These are phyloP conservation scores for Abrus pulchellus DNA, from an alignment of 306 rosid species.

Conservation along the genomic window DNA sequence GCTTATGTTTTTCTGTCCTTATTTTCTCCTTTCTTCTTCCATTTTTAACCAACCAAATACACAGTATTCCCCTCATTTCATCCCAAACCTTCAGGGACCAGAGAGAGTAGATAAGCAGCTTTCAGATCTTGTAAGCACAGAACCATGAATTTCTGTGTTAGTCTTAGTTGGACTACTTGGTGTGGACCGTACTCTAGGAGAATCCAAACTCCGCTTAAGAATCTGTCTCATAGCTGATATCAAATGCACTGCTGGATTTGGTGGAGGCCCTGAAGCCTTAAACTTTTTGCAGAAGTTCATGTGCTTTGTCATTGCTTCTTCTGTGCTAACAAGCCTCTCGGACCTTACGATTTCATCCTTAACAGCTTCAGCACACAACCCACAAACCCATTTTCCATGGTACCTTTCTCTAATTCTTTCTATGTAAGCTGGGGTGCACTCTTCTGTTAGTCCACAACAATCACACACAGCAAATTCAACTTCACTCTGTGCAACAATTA, in stretches of 20 bases:
- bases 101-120: slow-evolving; percentile 80
- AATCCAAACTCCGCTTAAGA: slow-evolving; percentile 81
- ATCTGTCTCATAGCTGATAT: slow-evolving; percentile 90
- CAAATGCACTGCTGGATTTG: slow-evolving; percentile 76
- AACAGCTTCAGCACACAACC: slow-evolving; percentile 89
- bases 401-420: slow-evolving; percentile 74
- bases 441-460: slow-evolving; percentile 93
- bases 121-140: slow-evolving; percentile 71
- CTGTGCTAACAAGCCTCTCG: slow-evolving; percentile 74
- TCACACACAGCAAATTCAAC: slow-evolving; percentile 85
- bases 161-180: slow-evolving; percentile 67
- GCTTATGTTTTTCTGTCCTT: slow-evolving; percentile 35
- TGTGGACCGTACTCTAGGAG: slow-evolving; percentile 77
- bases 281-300: slow-evolving; percentile 83
- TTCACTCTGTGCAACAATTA: slow-evolving; percentile 59
- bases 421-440: slow-evolving; percentile 88
- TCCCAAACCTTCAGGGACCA: slow-evolving; percentile 53
- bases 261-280: slow-evolving; percentile 75
- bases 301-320: slow-evolving; percentile 85
- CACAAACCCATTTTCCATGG: slow-evolving; percentile 89
- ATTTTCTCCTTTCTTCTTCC: slow-evolving; percentile 41
- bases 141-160: slow-evolving; percentile 46
- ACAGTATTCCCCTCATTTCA: slow-evolving; percentile 39
- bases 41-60: slow-evolving; percentile 50
- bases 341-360: slow-evolving; percentile 87